Evolutionary conservation across 495 filamentous ascomycete species (phyloP), one percentile per base, ranked within the genome.

Genomic region (Penicillium ucsense): DNA sequence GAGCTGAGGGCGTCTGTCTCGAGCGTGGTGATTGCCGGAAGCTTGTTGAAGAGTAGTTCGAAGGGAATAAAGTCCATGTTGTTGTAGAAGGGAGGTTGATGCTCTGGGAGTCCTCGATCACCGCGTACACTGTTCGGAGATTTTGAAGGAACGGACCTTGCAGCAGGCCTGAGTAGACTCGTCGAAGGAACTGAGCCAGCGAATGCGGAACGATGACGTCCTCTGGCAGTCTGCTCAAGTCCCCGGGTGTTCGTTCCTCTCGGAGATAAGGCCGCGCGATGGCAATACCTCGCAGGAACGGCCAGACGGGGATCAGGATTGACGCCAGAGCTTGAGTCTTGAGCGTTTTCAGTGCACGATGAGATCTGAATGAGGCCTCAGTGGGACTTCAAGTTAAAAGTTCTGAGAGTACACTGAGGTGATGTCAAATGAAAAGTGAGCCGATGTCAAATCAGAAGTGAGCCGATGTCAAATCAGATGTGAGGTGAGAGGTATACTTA

Each of bases 11-110:
- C 35, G 35, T 59, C 58, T 3, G 44, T 48, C 31, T 50, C 33
- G 9, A 64, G 35, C 3, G 49, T 52, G 43, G 57, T 56, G 32
- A 64, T 61, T 7, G 61, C 57, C 9, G 52, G 59, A 11, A 64
- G 55, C 5, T 38, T 43, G 32, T 56, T 37, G 31, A 61, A 43
- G 0, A 59, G 33, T 2, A 10, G 35, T 27, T 51, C 27, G 37
- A 45, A 53, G 27, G 32, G 38, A 12, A 46, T 11, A 2, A 62
- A 43, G 28, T 59, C 52, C 30, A 59, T 52, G 0, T 4, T 0
- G 2, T 9, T 8, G 38, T 59, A 61, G 44, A 51, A 65, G 1
- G 49, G 45, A 4, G 6, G n/a, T 11, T 10, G 5, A 39, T 3
- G 37, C n/a, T 20, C 30, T n/a, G n/a, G n/a, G n/a, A 8, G n/a